Percentiles rank a stretch among this genome's conserved stretches.
Evolutionary conservation across 345 rosid genomes (phyloP).

Genomic region (Salix arbutifolia): DNA sequence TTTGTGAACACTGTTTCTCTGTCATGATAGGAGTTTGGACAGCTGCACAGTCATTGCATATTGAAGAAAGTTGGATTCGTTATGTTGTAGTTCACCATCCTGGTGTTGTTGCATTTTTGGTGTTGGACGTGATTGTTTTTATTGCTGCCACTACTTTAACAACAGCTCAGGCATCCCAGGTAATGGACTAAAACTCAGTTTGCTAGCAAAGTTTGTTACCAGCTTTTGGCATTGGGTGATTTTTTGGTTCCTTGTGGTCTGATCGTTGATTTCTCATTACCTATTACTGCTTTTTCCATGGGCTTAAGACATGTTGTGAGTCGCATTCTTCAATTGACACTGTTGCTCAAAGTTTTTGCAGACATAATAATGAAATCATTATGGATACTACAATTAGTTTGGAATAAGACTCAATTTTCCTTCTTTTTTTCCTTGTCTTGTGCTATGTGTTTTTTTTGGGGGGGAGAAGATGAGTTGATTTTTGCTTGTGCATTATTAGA

Average conservation of each 20-base stretch:
- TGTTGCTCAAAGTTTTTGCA: background rate
- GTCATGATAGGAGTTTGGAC: constrained; percentile 64
- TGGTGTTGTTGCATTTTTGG: constrained; percentile 56
- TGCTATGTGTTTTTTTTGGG: background rate
- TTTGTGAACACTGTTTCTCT: background rate
- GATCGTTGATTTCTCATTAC: background rate
- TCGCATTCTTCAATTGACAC: background rate
- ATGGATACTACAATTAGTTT: background rate
- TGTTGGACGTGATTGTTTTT: constrained; percentile 49
- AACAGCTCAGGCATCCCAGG: constrained; percentile 68
- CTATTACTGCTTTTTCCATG: background rate
- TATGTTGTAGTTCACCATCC: constrained; percentile 57
- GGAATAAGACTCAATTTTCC: background rate
- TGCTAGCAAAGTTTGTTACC: too few species aligned
- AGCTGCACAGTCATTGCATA: constrained; percentile 32
- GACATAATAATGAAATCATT: background rate
- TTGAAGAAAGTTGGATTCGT: constrained; percentile 56
- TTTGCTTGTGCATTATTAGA: background rate
- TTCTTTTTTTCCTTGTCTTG: background rate
- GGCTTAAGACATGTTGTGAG: background rate
- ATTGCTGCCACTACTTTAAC: constrained; percentile 60
- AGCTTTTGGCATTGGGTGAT: too few species aligned
- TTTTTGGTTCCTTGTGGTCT: too few species aligned
- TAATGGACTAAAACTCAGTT: constrained; percentile 18
- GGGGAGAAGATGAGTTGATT: background rate